Evolutionary conservation across 306 rosid species (phyloP).

Genomic region (Lablab purpureus): DNA sequence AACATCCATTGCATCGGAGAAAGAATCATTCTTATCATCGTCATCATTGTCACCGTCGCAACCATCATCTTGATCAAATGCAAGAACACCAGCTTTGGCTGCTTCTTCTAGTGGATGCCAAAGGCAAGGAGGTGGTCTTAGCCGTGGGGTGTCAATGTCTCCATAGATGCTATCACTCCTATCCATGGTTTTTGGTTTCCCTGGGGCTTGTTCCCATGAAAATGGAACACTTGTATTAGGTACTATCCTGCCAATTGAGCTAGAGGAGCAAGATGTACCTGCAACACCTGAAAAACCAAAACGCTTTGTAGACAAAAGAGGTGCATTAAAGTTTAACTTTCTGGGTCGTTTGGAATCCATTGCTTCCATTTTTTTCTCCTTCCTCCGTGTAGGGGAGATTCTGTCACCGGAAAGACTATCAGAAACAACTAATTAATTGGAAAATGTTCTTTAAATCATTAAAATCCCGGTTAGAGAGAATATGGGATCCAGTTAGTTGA

Average conservation of each 20-base stretch:
- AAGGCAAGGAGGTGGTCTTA: slow-evolving; percentile 20
- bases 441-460: background rate
- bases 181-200: background rate
- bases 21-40: background rate
- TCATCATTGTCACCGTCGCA: background rate
- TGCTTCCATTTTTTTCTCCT: background rate
- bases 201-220: slow-evolving; percentile 21
- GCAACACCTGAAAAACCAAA: slow-evolving; percentile 9
- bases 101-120: background rate
- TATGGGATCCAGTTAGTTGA: background rate
- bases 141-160: background rate
- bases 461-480: background rate
- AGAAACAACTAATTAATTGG: background rate
- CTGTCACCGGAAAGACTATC: background rate
- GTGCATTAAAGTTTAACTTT: background rate
- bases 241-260: background rate
- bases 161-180: background rate
- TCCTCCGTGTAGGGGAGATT: background rate
- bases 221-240: background rate
- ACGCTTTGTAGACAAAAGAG: slow-evolving; percentile 2
- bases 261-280: background rate
- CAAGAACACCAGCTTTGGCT: background rate
- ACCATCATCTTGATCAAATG: slow-evolving; percentile 11
- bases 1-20: background rate
- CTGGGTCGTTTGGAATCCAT: background rate